phyloP scores from a whole-genome alignment of 192 early-diverging fungal genomes.

The Powellomyces hirtus region DNA sequence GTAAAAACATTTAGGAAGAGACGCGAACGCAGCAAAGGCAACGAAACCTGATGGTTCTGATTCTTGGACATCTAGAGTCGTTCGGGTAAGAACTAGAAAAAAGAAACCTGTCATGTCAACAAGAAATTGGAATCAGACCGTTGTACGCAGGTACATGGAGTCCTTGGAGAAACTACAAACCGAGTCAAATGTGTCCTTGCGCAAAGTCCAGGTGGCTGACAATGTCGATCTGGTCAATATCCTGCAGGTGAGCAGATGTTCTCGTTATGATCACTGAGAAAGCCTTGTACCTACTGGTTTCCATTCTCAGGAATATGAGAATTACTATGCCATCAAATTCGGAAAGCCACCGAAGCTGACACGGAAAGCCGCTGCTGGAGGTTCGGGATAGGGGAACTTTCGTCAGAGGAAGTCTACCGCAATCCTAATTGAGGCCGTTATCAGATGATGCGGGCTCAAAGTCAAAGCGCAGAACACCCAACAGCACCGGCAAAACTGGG shows the following conservation, averaged over 20 bases:
- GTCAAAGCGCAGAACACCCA: neutral
- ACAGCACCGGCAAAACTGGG: neutral
- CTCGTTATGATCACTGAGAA: neutral
- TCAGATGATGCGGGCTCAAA: neutral
- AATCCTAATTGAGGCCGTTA: too few species aligned
- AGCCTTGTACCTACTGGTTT: neutral
- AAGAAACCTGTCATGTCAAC: neutral
- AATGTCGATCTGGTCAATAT: conserved; percentile 54
- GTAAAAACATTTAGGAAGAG: too few species aligned
- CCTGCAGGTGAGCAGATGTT: conserved; percentile 47
- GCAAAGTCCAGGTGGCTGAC: conserved; percentile 47
- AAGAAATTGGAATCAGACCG: neutral
- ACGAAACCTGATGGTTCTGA: conserved; percentile 42
- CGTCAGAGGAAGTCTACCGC: too few species aligned
- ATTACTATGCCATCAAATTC: conserved; percentile 55
- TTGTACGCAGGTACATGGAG: conserved; percentile 33
- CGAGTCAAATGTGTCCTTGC: conserved; percentile 44
- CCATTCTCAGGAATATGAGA: conserved; percentile 56
- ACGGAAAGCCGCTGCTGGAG: conserved; percentile 20
- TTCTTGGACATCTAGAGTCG: conserved; percentile 42
- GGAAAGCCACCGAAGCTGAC: conserved; percentile 48
- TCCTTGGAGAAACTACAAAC: conserved; percentile 40
- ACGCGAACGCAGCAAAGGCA: conserved; percentile 34
- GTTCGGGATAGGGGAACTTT: too few species aligned
- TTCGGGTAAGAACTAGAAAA: conserved; percentile 30